Evolutionary conservation across 2,329 filamentous ascomycete species (phyloP), one percentile per base, ranked within the genome.

Genomic region (Coleophoma eucalyptorum): DNA sequence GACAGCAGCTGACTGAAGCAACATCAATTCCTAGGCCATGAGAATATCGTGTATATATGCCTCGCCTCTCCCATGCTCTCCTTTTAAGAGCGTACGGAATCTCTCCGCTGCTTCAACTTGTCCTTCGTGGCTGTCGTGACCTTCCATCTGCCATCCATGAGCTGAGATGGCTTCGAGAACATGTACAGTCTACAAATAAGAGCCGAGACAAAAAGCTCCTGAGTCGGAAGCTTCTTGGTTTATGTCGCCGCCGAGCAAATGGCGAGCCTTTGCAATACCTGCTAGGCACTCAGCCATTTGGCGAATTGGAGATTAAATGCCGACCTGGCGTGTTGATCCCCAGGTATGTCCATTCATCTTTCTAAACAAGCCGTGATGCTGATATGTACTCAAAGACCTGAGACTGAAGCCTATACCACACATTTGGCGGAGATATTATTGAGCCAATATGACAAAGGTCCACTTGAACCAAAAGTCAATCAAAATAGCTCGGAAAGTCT

Each of bases 181-280:
- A 89, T 62, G 75, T 78, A 55, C 67, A 73, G 34, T 20, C 50
- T 48, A 42, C 34, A 16, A 11, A 13, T 42, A 18, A 46, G 16
- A 19, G 43, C 15, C 21, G 59, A 62, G 46, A 57, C 59, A 43
- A 50, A 61, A 46, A 58, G 56, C 38, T 50, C 15, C 46, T 33
- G 20, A 45, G 42, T 43, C 45, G 32, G 38, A 46, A 15, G 18
- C 53, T 80, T 2, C 55, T 67, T 7, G 55, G 62, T 1, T 66
- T 84, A 6, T 82, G 79, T 55, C 67, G 66, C 4, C 67, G 72
- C 45, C 72, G 83, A 33, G 74, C 77, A 8, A 68, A 66, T 8
- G 90, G 90, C 1, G 80, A 84, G 51, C 94, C 94, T 1, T 70
- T 99, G 33, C 94, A 97, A 67, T 97, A 97, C 65, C 78, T 97